Percentiles rank a stretch among this genome's conserved stretches.
Evolutionary conservation across 192 early-diverging fungal species (phyloP).

Genomic region (Coemansia sp.): DNA sequence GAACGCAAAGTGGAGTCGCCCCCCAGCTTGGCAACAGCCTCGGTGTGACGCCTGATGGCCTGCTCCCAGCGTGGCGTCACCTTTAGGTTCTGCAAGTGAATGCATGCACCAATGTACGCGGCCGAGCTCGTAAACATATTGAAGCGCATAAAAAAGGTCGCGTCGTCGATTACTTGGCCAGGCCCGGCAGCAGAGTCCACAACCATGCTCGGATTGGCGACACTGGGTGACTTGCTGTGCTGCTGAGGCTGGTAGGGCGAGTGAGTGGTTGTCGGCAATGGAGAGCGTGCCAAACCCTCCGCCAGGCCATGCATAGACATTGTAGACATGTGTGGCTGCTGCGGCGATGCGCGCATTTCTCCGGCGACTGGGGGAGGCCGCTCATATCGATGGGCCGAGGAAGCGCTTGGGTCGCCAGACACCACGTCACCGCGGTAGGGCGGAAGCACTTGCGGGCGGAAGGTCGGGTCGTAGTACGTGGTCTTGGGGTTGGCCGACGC

Average conservation of each 20-base stretch:
- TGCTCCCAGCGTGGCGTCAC: constrained; percentile 37
- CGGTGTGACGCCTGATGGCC: constrained; percentile 15
- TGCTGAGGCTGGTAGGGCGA: constrained; percentile 15
- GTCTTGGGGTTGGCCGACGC: constrained; percentile 30
- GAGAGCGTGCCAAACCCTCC: neutral
- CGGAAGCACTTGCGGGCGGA: constrained; percentile 43
- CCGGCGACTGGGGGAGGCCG: constrained; percentile 6
- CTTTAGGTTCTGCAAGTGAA: constrained; percentile 39
- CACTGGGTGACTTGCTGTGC: constrained; percentile 8
- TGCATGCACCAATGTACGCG: constrained; percentile 23
- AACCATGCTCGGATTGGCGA: neutral
- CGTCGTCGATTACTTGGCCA: constrained; percentile 35
- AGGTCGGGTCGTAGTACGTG: constrained; percentile 48
- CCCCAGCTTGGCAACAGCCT: constrained; percentile 20
- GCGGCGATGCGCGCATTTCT: constrained; percentile 26
- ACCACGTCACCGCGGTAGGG: constrained; percentile 38
- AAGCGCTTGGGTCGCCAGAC: constrained; percentile 7
- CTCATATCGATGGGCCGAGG: constrained; percentile 7
- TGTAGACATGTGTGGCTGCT: constrained; percentile 5
- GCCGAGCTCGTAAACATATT: constrained; percentile 37
- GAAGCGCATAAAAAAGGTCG: constrained; percentile 41
- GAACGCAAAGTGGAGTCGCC: neutral
- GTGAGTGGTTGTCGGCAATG: neutral
- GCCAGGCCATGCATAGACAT: constrained; percentile 2
- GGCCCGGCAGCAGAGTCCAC: constrained; percentile 22